phyloP scores from a whole-genome alignment of 768 basidiomycete species.

The Mycena vitilis region DNA sequence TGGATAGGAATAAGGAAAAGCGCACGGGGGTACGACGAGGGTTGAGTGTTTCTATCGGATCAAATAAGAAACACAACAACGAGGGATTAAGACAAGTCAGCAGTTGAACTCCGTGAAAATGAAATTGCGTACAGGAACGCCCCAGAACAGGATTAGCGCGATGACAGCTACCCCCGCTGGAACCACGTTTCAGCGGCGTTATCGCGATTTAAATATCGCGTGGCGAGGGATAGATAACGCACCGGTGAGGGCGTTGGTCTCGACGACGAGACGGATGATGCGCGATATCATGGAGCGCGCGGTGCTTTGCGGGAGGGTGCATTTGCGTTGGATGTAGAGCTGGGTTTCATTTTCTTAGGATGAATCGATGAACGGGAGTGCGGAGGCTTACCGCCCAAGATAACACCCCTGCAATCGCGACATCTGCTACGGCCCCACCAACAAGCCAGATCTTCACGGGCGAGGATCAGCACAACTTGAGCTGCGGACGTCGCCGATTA shows the following conservation, averaged over 20 bases:
- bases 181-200: not conserved
- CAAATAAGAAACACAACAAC: not conserved
- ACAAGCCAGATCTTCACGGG: conserved; percentile 30
- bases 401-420: conserved; percentile 26
- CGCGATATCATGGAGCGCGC: conserved; percentile 24
- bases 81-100: not conserved
- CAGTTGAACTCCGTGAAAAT: too few relatives aligned
- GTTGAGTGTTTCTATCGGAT: conserved; percentile 18
- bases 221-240: not conserved
- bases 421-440: conserved; percentile 28
- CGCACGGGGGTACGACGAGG: conserved; percentile 30
- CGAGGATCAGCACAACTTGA: not conserved
- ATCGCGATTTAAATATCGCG: not conserved
- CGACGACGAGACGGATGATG: conserved; percentile 32
- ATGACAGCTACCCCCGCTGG: conserved; percentile 31
- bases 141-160: conserved; percentile 29
- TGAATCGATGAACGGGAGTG: not conserved
- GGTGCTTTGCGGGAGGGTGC: not conserved
- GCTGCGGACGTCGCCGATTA: not conserved
- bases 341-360: not conserved
- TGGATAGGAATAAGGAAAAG: not conserved
- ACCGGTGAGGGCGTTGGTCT: conserved; percentile 36
- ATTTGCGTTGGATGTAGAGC: conserved; percentile 4
- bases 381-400: conserved; percentile 21
- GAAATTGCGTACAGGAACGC: conserved; percentile 11